Conservation (phyloP, 129 eudicot species). For the Sambucus nigra region DNA sequence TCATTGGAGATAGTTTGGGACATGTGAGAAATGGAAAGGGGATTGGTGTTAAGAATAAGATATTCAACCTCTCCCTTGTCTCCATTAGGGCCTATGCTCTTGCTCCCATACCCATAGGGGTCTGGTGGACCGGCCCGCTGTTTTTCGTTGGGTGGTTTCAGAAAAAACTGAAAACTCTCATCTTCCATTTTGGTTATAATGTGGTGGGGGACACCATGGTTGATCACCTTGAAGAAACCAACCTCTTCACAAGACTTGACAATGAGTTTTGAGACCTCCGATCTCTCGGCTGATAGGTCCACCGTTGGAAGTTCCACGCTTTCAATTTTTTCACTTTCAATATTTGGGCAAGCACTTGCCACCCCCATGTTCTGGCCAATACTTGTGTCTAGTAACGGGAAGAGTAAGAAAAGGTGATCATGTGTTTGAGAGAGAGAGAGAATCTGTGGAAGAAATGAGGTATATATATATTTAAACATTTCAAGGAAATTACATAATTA, state of each 20-base stretch:
- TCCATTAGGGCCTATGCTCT: constrained; percentile 64
- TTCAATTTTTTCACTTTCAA: constrained; percentile 26
- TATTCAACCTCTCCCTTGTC: constrained; percentile 77
- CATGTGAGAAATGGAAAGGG: constrained; percentile 15
- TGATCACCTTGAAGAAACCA: constrained; percentile 78
- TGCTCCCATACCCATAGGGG: constrained; percentile 72
- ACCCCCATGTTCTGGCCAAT: constrained; percentile 40
- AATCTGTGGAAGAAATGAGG: too few relatives aligned
- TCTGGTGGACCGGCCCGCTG: constrained; percentile 48
- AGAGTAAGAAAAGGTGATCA: too few relatives aligned
- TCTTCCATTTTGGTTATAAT: constrained; percentile 43
- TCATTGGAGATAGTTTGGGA: constrained; percentile 22
- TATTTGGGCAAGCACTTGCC: constrained; percentile 17
- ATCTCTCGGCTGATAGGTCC: constrained; percentile 30
- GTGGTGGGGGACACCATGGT: constrained; percentile 58
- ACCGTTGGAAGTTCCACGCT: constrained; percentile 44
- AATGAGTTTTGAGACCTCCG: constrained; percentile 30
- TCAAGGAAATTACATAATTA: too few relatives aligned
- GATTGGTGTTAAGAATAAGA: constrained; percentile 47
- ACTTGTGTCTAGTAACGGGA: too few relatives aligned
- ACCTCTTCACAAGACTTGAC: constrained; percentile 61
- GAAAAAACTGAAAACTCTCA: constrained; percentile 42
- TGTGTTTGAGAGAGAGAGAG: too few relatives aligned
- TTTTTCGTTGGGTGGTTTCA: constrained; percentile 42
- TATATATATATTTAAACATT: too few relatives aligned